phyloP scores from a whole-genome alignment of 1,284 basidiomycete genomes.

The Moesziomyces sp. region DNA sequence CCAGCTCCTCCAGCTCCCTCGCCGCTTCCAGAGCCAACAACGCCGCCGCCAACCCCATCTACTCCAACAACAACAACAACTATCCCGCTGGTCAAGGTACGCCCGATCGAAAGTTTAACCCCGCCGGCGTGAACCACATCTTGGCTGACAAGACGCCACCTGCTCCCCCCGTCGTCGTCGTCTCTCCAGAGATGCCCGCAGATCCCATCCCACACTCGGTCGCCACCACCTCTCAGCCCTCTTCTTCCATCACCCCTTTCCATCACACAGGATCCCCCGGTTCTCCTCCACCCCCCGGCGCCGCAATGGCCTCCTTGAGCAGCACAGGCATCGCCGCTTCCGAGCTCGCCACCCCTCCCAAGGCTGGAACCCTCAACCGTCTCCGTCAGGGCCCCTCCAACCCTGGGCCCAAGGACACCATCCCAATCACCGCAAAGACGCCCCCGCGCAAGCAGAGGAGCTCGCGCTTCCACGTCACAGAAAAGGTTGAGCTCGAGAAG shows the following conservation, averaged over 20 bases:
- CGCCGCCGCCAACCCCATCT: conserved; percentile 21
- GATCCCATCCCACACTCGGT: conserved; percentile 59
- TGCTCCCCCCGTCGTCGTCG: conserved; percentile 61
- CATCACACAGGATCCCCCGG: conserved; percentile 51
- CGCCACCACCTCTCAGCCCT: conserved; percentile 47
- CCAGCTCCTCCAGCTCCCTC: conserved; percentile 53
- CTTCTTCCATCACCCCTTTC: conserved; percentile 51
- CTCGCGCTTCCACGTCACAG: conserved; percentile 88
- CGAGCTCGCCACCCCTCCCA: conserved; percentile 56
- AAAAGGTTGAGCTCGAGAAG: conserved; percentile 94
- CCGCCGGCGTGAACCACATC: conserved; percentile 18
- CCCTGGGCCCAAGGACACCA: conserved; percentile 62
- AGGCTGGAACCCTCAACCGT: conserved; percentile 57
- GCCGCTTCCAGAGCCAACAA: conserved; percentile 21
- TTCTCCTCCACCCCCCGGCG: conserved; percentile 57
- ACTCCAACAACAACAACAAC: conserved; percentile 11
- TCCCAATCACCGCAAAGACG: conserved; percentile 63
- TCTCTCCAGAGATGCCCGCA: conserved; percentile 60
- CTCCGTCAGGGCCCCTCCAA: conserved; percentile 50
- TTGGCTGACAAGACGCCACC: conserved; percentile 61
- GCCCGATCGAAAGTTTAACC: conserved; percentile 34
- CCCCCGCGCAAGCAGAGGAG: conserved; percentile 66
- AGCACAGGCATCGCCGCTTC: conserved; percentile 43
- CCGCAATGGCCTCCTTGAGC: conserved; percentile 48
- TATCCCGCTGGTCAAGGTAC: conserved; percentile 46